Base-by-base conservation (phyloP, 106 monocot genomes). In the Apostasia ramifera region DNA sequence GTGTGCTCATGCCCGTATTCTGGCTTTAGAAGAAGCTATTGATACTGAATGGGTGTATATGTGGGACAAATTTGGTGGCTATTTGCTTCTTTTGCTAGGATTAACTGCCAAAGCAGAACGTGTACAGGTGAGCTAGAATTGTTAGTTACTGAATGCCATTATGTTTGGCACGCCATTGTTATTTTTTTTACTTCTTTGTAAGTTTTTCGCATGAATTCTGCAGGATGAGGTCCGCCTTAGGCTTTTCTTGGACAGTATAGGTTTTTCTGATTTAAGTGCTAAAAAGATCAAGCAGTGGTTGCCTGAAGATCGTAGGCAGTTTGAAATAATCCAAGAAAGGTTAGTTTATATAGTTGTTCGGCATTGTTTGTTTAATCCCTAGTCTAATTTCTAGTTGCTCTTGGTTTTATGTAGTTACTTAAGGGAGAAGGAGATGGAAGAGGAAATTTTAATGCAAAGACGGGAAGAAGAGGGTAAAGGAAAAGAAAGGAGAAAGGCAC, bases 51-150 rank as follows among this genome's bases (percentile, higher is more conserved):
- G 97, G 97, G 97, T 97, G 1, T 97, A 92, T 66, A 97, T 97
- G 97, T 97, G 97, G 97, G 97, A 97, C 61, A 97, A 89, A 48
- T 97, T 97, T 80, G 97, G 97, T 60, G 97, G 97, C 40, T 97
- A 97, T 81, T 83, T 97, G 71, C 92, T 97, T 81, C 97, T 97
- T 84, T 81, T 97, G 72, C 86, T 97, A 74, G 97, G 97, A 47
- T 85, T 97, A 76, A 97, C 97, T 75, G 92, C 97, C 44, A 97
- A 92, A 77, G 97, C 97, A 61, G 97, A 97, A 73, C 70, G 87
- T 53, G 79, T 97, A 57, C 97, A 97, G 81, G 97, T 92, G 50
- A 66, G 74, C 38, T 11, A 9, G 53, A 47, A 61, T 11, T 60
- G 1, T 46, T 57, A 9, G 8, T 51, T 49, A 7, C 43, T 2